Base-by-base conservation (phyloP, 2,329 filamentous ascomycete genomes). In the Alternaria burnsii region DNA sequence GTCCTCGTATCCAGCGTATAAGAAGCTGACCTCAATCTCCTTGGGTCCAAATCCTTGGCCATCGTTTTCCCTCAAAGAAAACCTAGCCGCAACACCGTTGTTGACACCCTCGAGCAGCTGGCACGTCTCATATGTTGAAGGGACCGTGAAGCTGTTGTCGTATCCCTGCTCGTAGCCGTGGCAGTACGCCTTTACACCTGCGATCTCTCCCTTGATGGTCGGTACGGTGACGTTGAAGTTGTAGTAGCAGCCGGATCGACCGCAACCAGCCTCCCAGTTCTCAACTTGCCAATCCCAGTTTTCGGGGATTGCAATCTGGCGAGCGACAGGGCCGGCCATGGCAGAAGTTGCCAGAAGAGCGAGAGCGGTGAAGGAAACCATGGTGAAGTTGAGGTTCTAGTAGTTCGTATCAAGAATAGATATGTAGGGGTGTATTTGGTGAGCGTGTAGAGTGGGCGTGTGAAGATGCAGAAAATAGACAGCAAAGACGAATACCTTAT, bases 191-290 rank as follows among this genome's bases (percentile, higher is more conserved):
- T 58, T 63, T 14, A 64, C 66, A 26, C 61, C 61, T 1, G 22
- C 41, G 20, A 67, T 66, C n/a, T 61, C 42, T 12, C 48, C 51
- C 3, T 52, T 32, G 12, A 67, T 52, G 3, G 54, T 55, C 2
- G 69, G 70, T 3, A 69, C 55, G 1, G 65, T 68, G 11, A 72
- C 40, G 54, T 72, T 68, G 65, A 71, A 71, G 59, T 60, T 32
- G 62, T 70, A 71, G 58, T 56, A 67, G 59, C 69, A 71, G 14
- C 68, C 68, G n/a, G 12, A 11, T 26, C 62, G 65, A 1, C 36
- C 34, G 62, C 69, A 71, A 14, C 70, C 69, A 3, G 66, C 65
- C 7, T 61, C 40, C 67, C 63, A 71, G 41, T 47, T 42, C 22
- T 50, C 43, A 4, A 71, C 63, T 11, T 69, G 64, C 68, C 69